phyloP scores from a whole-genome alignment of 148 eudicot genomes.

The Chenopodium quinoa region DNA sequence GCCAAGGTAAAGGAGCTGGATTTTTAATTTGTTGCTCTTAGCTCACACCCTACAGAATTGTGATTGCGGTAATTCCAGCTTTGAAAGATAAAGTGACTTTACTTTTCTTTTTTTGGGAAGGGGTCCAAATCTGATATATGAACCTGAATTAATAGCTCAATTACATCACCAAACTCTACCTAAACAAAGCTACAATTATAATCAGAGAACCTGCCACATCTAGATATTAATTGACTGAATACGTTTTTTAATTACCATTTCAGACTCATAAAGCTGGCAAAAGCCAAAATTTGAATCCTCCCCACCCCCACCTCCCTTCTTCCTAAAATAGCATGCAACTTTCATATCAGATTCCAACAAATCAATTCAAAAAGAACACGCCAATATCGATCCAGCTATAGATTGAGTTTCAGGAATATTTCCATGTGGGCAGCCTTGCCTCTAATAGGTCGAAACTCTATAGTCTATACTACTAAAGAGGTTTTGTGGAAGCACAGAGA shows the following conservation, averaged over 20 bases:
- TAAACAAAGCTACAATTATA: background rate
- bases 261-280: conserved; percentile 1
- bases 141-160: conserved; percentile 2
- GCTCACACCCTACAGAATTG: background rate
- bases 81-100: background rate
- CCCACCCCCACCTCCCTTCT: background rate
- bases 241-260: background rate
- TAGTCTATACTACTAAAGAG: background rate
- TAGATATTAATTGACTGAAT: background rate
- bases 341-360: background rate
- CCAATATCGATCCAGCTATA: conserved; percentile 2
- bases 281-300: background rate
- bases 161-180: conserved; percentile 12
- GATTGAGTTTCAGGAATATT: background rate
- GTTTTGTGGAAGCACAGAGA: background rate
- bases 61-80: background rate
- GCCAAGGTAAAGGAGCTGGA: background rate
- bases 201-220: conserved; percentile 1
- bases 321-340: background rate
- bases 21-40: background rate
- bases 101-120: background rate
- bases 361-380: background rate
- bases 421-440: background rate
- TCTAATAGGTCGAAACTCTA: background rate
- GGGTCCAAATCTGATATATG: background rate